Evolutionary conservation across 2,329 filamentous ascomycete species (phyloP).

Genomic region (Paraconiothyrium sp.): DNA sequence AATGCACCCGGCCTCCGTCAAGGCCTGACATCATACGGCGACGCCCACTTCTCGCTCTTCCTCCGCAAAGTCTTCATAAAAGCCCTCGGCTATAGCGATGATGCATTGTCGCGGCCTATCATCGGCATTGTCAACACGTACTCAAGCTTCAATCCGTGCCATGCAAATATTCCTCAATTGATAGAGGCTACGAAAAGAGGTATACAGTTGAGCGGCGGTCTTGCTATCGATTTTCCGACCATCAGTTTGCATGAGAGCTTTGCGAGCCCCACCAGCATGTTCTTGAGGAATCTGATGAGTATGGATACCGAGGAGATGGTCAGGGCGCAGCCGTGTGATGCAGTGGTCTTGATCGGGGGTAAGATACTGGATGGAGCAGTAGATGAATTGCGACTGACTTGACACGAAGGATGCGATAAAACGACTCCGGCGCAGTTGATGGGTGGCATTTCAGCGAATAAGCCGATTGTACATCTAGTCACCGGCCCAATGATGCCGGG

Average conservation of each 20-base stretch:
- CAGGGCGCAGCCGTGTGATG: slow-evolving; percentile 74
- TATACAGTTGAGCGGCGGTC: slow-evolving; percentile 71
- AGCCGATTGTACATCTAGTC: slow-evolving; percentile 73
- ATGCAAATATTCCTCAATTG: slow-evolving; percentile 75
- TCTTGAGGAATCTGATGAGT: slow-evolving; percentile 76
- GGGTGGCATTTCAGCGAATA: slow-evolving; percentile 79
- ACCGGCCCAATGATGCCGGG: slow-evolving; percentile 82
- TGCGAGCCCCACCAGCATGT: slow-evolving; percentile 77
- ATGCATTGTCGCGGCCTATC: slow-evolving; percentile 74
- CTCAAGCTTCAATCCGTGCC: slow-evolving; percentile 78
- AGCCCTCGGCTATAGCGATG: slow-evolving; percentile 76
- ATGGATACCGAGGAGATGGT: slow-evolving; percentile 87
- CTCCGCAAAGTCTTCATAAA: slow-evolving; percentile 82
- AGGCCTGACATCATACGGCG: slow-evolving; percentile 74
- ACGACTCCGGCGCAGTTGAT: slow-evolving; percentile 78
- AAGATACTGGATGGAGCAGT: background rate
- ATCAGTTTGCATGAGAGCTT: slow-evolving; percentile 78
- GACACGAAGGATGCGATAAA: slow-evolving; percentile 73
- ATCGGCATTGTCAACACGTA: slow-evolving; percentile 80
- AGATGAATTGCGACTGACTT: background rate
- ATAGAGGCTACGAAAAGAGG: slow-evolving; percentile 76
- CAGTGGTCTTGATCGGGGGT: slow-evolving; percentile 74
- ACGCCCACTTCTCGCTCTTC: slow-evolving; percentile 78
- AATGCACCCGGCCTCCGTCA: slow-evolving; percentile 65
- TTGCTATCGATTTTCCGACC: slow-evolving; percentile 78